These are phyloP conservation scores for Stylosanthes scabra DNA, from an alignment of 331 rosid species.

Conservation along the genomic window DNA sequence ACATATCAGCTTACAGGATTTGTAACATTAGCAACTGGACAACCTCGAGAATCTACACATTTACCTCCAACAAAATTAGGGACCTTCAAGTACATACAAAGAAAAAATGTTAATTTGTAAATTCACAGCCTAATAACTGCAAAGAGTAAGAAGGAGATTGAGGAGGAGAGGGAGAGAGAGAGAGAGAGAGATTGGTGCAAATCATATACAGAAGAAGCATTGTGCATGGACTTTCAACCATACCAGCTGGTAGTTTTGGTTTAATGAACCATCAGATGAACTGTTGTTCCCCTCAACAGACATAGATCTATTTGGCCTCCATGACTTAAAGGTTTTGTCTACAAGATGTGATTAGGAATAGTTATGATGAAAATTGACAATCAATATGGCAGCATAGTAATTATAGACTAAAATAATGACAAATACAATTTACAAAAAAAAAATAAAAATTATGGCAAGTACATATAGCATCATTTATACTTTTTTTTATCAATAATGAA, in stretches of 20 bases:
- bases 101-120: constrained; percentile 29
- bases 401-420: not conserved
- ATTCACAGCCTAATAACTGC: constrained; percentile 22
- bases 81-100: constrained; percentile 64
- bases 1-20: constrained; percentile 62
- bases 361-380: constrained; percentile 23
- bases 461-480: constrained; percentile 15
- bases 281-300: constrained; percentile 44
- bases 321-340: constrained; percentile 66
- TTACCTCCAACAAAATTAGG: constrained; percentile 72
- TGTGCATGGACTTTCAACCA: constrained; percentile 36
- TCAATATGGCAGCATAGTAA: not conserved
- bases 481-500: constrained; percentile 4
- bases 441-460: not conserved
- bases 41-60: constrained; percentile 55
- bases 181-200: not conserved
- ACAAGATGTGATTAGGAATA: constrained; percentile 41
- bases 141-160: constrained; percentile 14
- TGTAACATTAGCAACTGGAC: constrained; percentile 51
- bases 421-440: no score
- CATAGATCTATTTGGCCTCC: constrained; percentile 61
- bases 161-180: not conserved
- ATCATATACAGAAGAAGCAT: constrained; percentile 11
- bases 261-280: constrained; percentile 40
- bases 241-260: constrained; percentile 61